phyloP scores from a whole-genome alignment of 495 filamentous ascomycete species.

The Trichodelitschia bisporula region DNA sequence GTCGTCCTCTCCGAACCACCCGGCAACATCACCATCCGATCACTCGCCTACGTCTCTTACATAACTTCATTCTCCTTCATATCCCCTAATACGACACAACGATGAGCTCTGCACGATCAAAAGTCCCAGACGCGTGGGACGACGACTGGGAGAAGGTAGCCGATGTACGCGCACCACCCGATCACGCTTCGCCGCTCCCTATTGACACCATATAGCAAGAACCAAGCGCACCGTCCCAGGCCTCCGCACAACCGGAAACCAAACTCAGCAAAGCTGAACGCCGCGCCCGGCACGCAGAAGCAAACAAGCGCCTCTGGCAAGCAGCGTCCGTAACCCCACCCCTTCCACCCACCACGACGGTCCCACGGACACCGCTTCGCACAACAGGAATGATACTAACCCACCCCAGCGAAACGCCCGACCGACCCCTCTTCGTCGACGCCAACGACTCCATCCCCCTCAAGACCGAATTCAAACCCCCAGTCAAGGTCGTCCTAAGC shows the following conservation, averaged over 20 bases:
- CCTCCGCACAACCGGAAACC: too few species aligned
- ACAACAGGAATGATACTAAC: not conserved
- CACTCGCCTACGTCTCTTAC: too few species aligned
- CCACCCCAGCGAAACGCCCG: conserved; percentile 26
- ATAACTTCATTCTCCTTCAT: too few species aligned
- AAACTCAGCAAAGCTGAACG: conserved; percentile 51
- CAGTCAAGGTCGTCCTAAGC: conserved; percentile 62
- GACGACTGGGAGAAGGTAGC: conserved; percentile 70
- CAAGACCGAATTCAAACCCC: conserved; percentile 58
- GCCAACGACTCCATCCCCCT: conserved; percentile 40
- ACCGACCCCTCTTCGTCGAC: conserved; percentile 50
- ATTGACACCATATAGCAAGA: too few species aligned
- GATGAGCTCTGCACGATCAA: not conserved
- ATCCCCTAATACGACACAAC: not conserved
- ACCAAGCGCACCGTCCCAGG: too few species aligned
- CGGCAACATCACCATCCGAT: too few species aligned
- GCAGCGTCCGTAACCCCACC: conserved; percentile 35
- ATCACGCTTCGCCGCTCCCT: not conserved
- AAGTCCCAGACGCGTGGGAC: conserved; percentile 64
- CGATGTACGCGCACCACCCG: conserved; percentile 25
- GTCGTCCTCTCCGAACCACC: too few species aligned
- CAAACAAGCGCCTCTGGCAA: conserved; percentile 68
- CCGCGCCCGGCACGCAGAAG: conserved; percentile 53
- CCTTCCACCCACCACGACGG: not conserved
- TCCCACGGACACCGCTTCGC: conserved; percentile 10